Evolutionary conservation across 2,329 filamentous ascomycete species (phyloP), one percentile per base, ranked within the genome.

Genomic region (Coniochaeta sp.): DNA sequence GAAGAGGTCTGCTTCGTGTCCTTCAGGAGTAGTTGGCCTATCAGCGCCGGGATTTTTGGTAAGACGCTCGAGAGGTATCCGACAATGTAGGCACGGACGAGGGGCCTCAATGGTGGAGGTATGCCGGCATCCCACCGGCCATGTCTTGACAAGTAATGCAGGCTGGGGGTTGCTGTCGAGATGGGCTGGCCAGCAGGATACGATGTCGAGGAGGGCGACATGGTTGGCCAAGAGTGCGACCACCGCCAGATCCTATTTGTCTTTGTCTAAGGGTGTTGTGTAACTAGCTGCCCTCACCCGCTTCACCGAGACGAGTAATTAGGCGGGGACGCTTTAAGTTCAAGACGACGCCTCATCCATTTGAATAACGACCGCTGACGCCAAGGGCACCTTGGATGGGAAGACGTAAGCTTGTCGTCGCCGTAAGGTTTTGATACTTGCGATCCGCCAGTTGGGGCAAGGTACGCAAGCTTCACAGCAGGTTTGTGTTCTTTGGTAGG

Each of bases 51-150:
- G 24, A 87, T 70, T 62, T 83, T 77, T 14, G 85, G 85, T 31
- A 76, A 78, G 8, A 86, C 82, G 36, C 79, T 77, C 58, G 83
- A 86, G 19, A 79, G 79, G 73, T 87, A 88, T 33, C 84, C 85
- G 36, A 87, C 67, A 16, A 84, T 67, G 70, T 85, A 88, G 55
- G 85, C 85, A 61, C 83, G 79, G 59, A 85, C 67, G 26, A 85
- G 70, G 17, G 85, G 85, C 58, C 81, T 79, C 34, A 87, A 71
- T 44, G 77, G 63, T 14, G 79, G 75, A 33, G 83, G 82, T 52
- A 86, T 69, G 63, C 64, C 65, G 43, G 68, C 63, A 64, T 70
- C 67, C 64, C 72, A 67, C 31, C 17, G 55, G 19, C 38, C 40
- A 31, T 52, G 14, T 52, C 9, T 52, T 26, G 11, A 24, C 47